phyloP scores from a whole-genome alignment of 202 grass and related monocot genomes.

The Sporobolus alterniflorus region DNA sequence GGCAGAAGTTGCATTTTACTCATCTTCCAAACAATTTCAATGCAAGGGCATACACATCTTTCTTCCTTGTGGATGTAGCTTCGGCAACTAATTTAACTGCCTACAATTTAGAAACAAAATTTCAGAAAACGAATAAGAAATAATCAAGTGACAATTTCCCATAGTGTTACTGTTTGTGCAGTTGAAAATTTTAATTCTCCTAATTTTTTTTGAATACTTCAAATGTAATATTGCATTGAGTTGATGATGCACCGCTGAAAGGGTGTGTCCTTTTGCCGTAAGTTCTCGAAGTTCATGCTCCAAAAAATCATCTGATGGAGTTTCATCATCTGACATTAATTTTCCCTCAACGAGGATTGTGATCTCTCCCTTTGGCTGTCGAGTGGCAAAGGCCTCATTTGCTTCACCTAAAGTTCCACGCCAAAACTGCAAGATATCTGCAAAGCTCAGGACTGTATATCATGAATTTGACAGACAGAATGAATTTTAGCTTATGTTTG shows the following conservation, averaged over 20 bases:
- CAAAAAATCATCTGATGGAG: conserved; percentile 70
- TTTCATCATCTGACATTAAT: conserved; percentile 50
- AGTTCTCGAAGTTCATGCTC: conserved; percentile 82
- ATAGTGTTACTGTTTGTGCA: not conserved
- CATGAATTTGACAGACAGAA: conserved; percentile 5
- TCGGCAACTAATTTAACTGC: conserved; percentile 81
- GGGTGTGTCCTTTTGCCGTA: conserved; percentile 61
- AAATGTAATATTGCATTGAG: conserved; percentile 23
- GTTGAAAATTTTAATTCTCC: conserved; percentile 1
- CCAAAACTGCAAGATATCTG: conserved; percentile 78
- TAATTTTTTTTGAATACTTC: conserved; percentile 1
- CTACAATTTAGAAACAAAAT: conserved; percentile 47
- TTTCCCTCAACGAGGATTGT: conserved; percentile 83
- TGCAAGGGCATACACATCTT: conserved; percentile 97
- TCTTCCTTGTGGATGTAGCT: conserved; percentile 87
- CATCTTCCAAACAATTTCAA: conserved; percentile 82
- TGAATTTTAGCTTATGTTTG: conserved; percentile 3
- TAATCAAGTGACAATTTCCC: not conserved
- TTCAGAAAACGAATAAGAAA: conserved; percentile 31
- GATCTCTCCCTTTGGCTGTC: conserved; percentile 89
- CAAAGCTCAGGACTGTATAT: conserved; percentile 16
- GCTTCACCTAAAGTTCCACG: conserved; percentile 88
- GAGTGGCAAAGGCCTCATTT: conserved; percentile 60
- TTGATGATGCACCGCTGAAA: conserved; percentile 75
- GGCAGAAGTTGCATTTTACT: conserved; percentile 40